Evolutionary conservation across 2,329 filamentous ascomycete genomes (phyloP).

Genomic region (Aureobasidium melanogenum): DNA sequence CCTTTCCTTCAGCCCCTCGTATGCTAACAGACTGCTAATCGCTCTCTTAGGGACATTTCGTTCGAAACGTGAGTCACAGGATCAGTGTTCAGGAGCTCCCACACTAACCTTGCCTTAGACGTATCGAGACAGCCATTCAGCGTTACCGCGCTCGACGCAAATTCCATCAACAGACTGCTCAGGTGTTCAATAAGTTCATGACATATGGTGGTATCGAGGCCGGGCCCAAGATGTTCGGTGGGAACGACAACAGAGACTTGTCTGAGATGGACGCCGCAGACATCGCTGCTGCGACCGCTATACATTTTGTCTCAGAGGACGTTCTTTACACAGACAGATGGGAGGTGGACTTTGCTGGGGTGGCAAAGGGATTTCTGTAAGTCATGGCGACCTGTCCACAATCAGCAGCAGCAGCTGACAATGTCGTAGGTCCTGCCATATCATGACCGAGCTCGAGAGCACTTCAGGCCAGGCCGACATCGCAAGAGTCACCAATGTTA

Average conservation of each 20-base stretch:
- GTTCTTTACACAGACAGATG: constrained; percentile 45
- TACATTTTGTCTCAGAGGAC: constrained; percentile 43
- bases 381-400: constrained; percentile 21
- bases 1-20: not conserved
- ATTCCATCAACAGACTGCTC: constrained; percentile 52
- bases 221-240: constrained; percentile 52
- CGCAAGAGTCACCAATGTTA: constrained; percentile 47
- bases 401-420: not conserved
- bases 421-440: not conserved
- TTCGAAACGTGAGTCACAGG: constrained; percentile 4
- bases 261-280: constrained; percentile 54
- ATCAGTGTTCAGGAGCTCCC: not conserved
- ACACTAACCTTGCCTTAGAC: constrained; percentile 40
- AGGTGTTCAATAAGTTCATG: constrained; percentile 72
- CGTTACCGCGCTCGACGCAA: constrained; percentile 71
- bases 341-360: constrained; percentile 69
- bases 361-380: constrained; percentile 72
- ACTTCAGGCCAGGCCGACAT: not conserved
- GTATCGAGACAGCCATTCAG: constrained; percentile 77
- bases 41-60: not conserved
- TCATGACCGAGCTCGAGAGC: not conserved
- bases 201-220: constrained; percentile 71
- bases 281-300: constrained; percentile 55
- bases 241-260: constrained; percentile 51
- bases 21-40: not conserved